Evolutionary conservation across 129 eudicot genomes (phyloP), one percentile per base, ranked within the genome.

Genomic region (Erigeron canadensis): DNA sequence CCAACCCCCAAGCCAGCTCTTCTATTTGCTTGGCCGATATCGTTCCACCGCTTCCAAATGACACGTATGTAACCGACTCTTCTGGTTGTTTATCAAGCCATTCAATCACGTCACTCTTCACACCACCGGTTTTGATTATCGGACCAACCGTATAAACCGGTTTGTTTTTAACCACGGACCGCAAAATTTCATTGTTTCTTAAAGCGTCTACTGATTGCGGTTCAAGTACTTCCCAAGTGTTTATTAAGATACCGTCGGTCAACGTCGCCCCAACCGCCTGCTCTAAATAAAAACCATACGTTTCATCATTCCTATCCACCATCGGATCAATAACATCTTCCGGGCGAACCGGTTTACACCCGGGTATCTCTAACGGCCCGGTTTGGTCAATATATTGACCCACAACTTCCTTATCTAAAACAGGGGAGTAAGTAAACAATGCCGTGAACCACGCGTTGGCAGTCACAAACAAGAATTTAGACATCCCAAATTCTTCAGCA

Each of bases 61-160:
- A 86, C 57, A 83, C 79, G 18, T 48, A 83, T 15, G 83, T 5
- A 13, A 86, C 91, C 1, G 96, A 90, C n/a, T 73, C 81, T 19
- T 44, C 18, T 2, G 89, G 87, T 65, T 87, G 96, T 47, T 48
- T 53, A 23, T 90, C 86, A 7, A 90, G 78, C 96, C 96, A 90
- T 44, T 83, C 64, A 1, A 79, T 40, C 41, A 85, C 21, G 18
- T 79, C 80, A 18, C 23, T 51, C 50, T 76, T 75, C n/a, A 10
- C 15, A 28, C 56, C 71, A 0, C 5, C 81, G 39, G 77, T 67
- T 61, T 78, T 85, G 23, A 0, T 28, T n/a, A 87, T 45, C 11
- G 96, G 95, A 1, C 96, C 96, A 48, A 90, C 77, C 0, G 96
- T 84, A 67, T 85, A 83, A 75, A 90, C 83, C 68, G 89, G 95